Evolutionary conservation across 106 monocot species (phyloP), one percentile per base, ranked within the genome.

Genomic region (Apostasia shenzhenica): DNA sequence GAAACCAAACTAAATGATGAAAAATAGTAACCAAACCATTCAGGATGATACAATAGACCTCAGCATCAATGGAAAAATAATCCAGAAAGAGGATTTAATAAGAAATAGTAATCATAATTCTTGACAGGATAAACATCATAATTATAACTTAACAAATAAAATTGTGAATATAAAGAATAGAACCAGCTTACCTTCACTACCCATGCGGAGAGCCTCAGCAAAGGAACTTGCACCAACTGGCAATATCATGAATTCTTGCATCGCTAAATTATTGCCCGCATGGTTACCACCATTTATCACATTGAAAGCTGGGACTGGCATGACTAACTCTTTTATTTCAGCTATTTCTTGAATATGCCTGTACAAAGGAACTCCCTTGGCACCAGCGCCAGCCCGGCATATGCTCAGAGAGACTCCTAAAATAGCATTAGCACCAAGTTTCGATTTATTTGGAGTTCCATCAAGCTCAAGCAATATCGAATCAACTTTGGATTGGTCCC

Each of bases 171-270:
- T 1, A n/a, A 9, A 8, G 38, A 45, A 42, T 13, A 39, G 45
- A 48, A 14, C 52, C 41, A 26, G 37, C 73, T 78, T 79, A 95
- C 95, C 95, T 85, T 95, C 95, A 84, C 95, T 88, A 13, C 95
- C 91, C 91, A 95, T 91, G 37, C 78, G 81, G 52, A 95, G 69
- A 67, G 95, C 95, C 58, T 95, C 95, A 39, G 88, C 67, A 75
- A 95, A 95, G 67, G 95, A 95, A 65, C 85, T 4, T 61, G 95
- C 95, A 73, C 91, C 95, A 38, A 95, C 91, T 41, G 95, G 95
- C 59, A 95, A 63, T 75, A 95, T 91, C 95, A 95, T 95, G 64
- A 95, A 95, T 72, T 95, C 95, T 72, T 95, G 95, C 95, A 95
- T 95, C 63, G 95, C 95, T 48, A 95, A 74, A 84, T 86, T 95